Base-by-base conservation (phyloP, 495 filamentous ascomycete species). In the Neurospora sp. region DNA sequence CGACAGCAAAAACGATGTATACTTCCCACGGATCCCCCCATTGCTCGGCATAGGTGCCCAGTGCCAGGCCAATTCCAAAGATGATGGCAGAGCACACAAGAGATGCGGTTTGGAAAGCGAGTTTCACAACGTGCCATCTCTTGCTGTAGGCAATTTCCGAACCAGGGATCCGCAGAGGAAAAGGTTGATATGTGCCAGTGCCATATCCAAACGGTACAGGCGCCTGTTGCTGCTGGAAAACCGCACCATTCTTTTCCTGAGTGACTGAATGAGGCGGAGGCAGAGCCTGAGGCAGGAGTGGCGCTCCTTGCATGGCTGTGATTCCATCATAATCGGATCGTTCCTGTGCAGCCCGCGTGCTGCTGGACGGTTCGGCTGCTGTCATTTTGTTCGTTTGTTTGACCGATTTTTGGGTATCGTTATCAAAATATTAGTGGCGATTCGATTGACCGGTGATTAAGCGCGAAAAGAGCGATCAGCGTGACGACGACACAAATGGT, bases 51-150 rank as follows among this genome's bases (percentile, higher is more conserved):
- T 41, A 37, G 41, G 70, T 40, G 31, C 72, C 74, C 7, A 80
- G 71, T 7, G 62, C 69, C 39, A 74, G 73, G 39, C 73, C 76
- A 8, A 82, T 35, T n/a, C 76, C 81, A 4, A 85, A 31, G 18
- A 83, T 79, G 18, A 81, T 70, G 11, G 77, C 77, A 2, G 73
- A 78, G 69, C 76, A 39, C 8, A 79, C 14, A 31, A 77, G 70
- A n/a, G 80, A 80, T 20, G 79, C 4, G 35, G 71, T 54, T 1
- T 75, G 76, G 6, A 84, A 72, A 7, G 73, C 75, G n/a, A 84
- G 74, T 72, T 83, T 84, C 39, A 70, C 73, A 37, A 71, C 70
- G 38, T 76, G 72, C 82, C 83, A 83, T 38, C 18, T 31, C 12
- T 71, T 75, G 70, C 66, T 76, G 71, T 71, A 72, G 12, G 73